Evolutionary conservation across 1,139 yeast genomes (phyloP), one percentile per base, ranked within the genome.

Genomic region (Blastobotrys indianensis): DNA sequence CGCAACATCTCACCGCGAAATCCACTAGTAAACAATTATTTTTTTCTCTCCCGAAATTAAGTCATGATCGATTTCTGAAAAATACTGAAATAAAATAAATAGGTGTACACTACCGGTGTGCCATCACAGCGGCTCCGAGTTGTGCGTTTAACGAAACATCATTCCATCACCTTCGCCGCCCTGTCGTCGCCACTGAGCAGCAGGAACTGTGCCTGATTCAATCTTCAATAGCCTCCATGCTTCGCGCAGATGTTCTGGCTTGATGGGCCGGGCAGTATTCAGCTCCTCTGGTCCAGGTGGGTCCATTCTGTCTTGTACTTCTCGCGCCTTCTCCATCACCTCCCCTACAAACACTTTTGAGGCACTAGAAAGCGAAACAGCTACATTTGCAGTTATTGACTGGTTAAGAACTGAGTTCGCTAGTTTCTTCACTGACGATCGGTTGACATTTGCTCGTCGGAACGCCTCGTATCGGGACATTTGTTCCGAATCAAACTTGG

Each of bases 261-360:
- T 73, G 38, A 90, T 64, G 0, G 95, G 95, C 36, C 74, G 72
- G 41, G 70, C 66, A 51, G 77, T 81, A 28, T 64, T 65, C 15
- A 63, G 66, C 8, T 65, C 64, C 32, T 67, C 64, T 2, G 58
- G 61, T 1, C 45, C 52, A 11, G 54, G 56, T 9, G 46, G 52
- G 23, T 63, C 63, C 59, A 56, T 56, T 13, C 64, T 54, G 25
- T 47, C 54, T 47, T 68, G 71, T 1, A 83, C 78, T 48, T 79
- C 85, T 51, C 83, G 73, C 0, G 96, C 95, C 57, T 78, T 73
- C 50, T 92, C 94, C 17, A 90, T 82, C 7, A 90, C 75, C 56
- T 92, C 97, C 9, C 96, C 95, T 11, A 88, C 75, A 62, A 85
- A 84, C 61, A 86, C 85, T 61, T 90, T 90, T 2, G 95, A 83